These are phyloP conservation scores for Pleoardoris graminearum DNA, from an alignment of 2,329 filamentous ascomycete species.

Conservation along the genomic window DNA sequence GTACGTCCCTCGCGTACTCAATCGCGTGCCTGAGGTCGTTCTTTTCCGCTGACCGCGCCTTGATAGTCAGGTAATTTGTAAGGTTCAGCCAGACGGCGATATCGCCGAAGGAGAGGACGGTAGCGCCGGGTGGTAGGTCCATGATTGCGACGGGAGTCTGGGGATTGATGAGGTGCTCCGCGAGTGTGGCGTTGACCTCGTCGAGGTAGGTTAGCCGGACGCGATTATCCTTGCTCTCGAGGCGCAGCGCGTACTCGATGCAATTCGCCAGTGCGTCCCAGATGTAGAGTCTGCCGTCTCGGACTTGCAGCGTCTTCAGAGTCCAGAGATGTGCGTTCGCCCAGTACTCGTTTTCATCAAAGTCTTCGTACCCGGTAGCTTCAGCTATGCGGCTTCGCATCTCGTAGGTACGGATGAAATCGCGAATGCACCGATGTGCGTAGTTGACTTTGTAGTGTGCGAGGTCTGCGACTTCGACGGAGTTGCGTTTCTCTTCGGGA, in stretches of 20 bases:
- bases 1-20: conserved; percentile 27
- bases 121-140: conserved; percentile 7
- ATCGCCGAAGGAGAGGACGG: conserved; percentile 22
- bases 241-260: conserved; percentile 23
- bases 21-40: conserved; percentile 28
- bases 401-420: conserved; percentile 23
- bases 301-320: conserved; percentile 25
- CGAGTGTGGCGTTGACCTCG: conserved; percentile 21
- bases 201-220: conserved; percentile 29
- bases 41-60: conserved; percentile 23
- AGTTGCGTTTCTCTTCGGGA: conserved; percentile 8
- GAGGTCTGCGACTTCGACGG: conserved; percentile 9
- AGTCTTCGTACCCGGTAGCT: conserved; percentile 11
- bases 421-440: conserved; percentile 28
- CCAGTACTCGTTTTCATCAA: conserved; percentile 28
- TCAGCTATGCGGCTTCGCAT: conserved; percentile 13
- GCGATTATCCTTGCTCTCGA: conserved; percentile 20
- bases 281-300: conserved; percentile 12
- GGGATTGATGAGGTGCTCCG: conserved; percentile 18
- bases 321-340: conserved; percentile 27
- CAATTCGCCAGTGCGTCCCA: conserved; percentile 26
- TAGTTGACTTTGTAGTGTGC: conserved; percentile 28
- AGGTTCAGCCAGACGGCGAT: conserved; percentile 32
- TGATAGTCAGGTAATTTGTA: conserved; percentile 22
- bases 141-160: conserved; percentile 3